Conservation (phyloP, 108 stramenopile genomes). For the Nannochloropsis gaditana region DNA sequence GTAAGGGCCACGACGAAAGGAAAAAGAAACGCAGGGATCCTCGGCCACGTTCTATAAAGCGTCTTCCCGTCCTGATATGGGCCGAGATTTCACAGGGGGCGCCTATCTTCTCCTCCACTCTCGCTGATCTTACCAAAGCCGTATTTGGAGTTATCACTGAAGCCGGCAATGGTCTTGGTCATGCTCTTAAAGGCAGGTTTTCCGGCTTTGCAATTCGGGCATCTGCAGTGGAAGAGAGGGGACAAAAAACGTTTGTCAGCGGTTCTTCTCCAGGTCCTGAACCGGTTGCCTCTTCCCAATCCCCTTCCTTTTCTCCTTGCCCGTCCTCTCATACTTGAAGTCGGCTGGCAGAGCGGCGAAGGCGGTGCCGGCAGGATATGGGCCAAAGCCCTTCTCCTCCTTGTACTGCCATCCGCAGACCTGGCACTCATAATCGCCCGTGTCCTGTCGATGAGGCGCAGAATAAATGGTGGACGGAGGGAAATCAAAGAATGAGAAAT, state of each 20-base stretch:
- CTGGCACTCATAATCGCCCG: neutral
- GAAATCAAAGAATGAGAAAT: neutral
- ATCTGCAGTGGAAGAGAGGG: neutral
- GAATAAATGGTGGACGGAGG: neutral
- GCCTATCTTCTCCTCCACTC: neutral
- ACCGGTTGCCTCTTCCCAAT: neutral
- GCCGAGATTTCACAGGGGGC: too few relatives aligned
- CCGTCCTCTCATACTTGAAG: neutral
- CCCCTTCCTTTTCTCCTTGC: neutral
- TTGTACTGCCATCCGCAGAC: slow-evolving; percentile 4
- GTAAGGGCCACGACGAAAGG: too few relatives aligned
- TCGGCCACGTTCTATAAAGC: too few relatives aligned
- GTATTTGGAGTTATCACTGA: neutral
- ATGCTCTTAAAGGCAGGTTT: neutral
- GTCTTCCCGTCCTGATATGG: too few relatives aligned
- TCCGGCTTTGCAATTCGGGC: neutral
- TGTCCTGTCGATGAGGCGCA: neutral
- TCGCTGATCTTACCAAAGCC: neutral
- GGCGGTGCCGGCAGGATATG: neutral
- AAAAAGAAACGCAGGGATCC: neutral
- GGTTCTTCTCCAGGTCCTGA: too few relatives aligned
- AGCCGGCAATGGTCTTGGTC: neutral
- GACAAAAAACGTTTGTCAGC: neutral
- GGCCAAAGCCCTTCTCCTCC: neutral
- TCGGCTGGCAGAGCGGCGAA: neutral